These are phyloP conservation scores for Populus pruinosa DNA, from an alignment of 345 rosid genomes.

Conservation along the genomic window DNA sequence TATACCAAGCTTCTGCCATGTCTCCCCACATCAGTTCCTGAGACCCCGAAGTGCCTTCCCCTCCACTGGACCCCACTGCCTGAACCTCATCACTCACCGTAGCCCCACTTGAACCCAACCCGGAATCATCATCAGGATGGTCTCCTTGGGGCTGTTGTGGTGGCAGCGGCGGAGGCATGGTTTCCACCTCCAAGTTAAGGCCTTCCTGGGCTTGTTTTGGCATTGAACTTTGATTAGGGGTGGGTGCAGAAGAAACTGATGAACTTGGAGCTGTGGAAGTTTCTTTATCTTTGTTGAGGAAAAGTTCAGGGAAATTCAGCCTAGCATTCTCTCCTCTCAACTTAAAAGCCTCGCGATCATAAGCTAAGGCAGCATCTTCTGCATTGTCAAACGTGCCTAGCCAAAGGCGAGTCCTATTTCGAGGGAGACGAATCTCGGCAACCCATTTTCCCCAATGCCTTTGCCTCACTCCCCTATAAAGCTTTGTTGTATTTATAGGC, in stretches of 20 bases:
- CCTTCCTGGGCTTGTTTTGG: constrained; percentile 25
- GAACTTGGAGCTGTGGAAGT: constrained; percentile 29
- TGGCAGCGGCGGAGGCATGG: constrained; percentile 7
- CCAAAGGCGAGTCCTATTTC: constrained; percentile 90
- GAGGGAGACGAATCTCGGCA: constrained; percentile 93
- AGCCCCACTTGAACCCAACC: constrained; percentile 32
- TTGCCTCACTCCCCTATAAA: constrained; percentile 90
- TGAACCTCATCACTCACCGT: constrained; percentile 28
- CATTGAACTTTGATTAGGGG: constrained; percentile 19
- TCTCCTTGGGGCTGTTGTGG: constrained; percentile 23
- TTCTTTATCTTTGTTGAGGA: constrained; percentile 51
- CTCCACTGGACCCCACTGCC: constrained; percentile 17
- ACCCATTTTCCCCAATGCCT: constrained; percentile 99
- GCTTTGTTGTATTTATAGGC: constrained; percentile 72
- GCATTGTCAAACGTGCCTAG: constrained; percentile 93
- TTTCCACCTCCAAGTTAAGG: constrained; percentile 17
- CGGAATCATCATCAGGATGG: constrained; percentile 37
- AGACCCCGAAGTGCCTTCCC: constrained; percentile 31
- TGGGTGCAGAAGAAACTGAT: constrained; percentile 26
- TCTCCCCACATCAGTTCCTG: constrained; percentile 67
- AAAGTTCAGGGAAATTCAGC: constrained; percentile 85
- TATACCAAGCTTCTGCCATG: constrained; percentile 76
- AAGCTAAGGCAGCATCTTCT: constrained; percentile 89
- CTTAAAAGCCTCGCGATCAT: constrained; percentile 85
- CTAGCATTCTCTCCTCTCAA: constrained; percentile 80